Base-by-base conservation (phyloP, 2,329 filamentous ascomycete species). In the Sclerotinia subarctica region DNA sequence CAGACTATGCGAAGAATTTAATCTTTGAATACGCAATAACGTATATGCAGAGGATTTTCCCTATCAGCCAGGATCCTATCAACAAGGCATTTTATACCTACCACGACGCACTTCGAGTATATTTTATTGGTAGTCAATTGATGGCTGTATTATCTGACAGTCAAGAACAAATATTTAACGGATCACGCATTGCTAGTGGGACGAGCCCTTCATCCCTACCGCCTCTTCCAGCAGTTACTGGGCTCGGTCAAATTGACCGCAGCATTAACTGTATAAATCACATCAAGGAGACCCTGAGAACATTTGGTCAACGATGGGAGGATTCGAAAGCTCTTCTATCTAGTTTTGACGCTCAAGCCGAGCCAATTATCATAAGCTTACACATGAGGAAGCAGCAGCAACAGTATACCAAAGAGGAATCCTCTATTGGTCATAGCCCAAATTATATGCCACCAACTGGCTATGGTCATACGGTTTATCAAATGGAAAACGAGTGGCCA, bases 21-120 rank as follows among this genome's bases (percentile, higher is more conserved):
- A 91, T 97, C 52, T 96, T 96, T 77, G 93, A 97, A 77, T 90
- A 95, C 75, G 89, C 89, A 71, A 88, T 94, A 72, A 86, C 89
- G n/a, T 97, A 95, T 76, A 86, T 95, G 60, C 85, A 91, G 69
- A 86, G 88, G 69, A 87, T 96, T 71, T 85, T 91, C 73, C 85
- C 87, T 6, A 84, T 93, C 57, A 84, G 91, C 32, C 84, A 85
- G 68, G 83, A 86, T 72, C 78, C 85, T 5, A 79, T 82, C 44
- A 85, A 88, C 69, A 83, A 85, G 21, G 86, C 89, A 5, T 90
- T 94, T 64, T 87, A 95, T 74, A 94, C 92, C 0, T 97, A 94
- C 74, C 90, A 96, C 75, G 94, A 97, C 76, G 91, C 93, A 1
- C 85, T 96, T 75, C 88, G 94, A 64, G 89, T 92, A 1, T 95